Percentiles rank a stretch among this genome's conserved stretches.
phyloP scores from a whole-genome alignment of 2,329 filamentous ascomycete genomes.

The Scytalidium sp. region DNA sequence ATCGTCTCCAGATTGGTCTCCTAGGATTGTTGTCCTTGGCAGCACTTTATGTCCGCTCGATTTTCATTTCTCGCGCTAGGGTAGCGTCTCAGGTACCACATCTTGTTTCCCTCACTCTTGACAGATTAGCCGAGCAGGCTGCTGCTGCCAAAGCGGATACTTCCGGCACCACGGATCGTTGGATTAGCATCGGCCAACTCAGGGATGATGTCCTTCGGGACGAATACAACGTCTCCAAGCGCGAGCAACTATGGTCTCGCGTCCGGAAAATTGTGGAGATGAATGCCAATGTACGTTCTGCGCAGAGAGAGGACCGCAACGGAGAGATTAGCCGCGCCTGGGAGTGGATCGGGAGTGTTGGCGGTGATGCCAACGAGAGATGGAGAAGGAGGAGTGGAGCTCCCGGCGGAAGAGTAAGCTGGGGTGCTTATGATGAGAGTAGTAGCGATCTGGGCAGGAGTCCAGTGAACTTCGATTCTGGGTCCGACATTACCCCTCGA shows the following conservation, averaged over 20 bases:
- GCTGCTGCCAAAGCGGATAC: constrained; percentile 67
- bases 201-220: constrained; percentile 85
- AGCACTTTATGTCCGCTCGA: constrained; percentile 60
- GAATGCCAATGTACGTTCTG: constrained; percentile 85
- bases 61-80: constrained; percentile 59
- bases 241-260: constrained; percentile 79
- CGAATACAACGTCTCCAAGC: constrained; percentile 71
- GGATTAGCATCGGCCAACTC: constrained; percentile 83
- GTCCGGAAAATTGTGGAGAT: constrained; percentile 85
- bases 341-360: constrained; percentile 60
- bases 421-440: constrained; percentile 22
- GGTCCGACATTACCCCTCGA: constrained; percentile 16
- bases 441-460: constrained; percentile 21
- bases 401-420: constrained; percentile 25
- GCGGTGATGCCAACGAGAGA: constrained; percentile 31
- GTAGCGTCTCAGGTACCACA: constrained; percentile 69
- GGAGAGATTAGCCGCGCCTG: constrained; percentile 65
- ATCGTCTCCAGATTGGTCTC: constrained; percentile 81
- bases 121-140: constrained; percentile 79
- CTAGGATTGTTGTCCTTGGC: constrained; percentile 48
- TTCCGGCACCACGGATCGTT: constrained; percentile 66
- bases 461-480: constrained; percentile 15
- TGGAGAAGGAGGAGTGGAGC: constrained; percentile 46
- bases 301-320: constrained; percentile 64
- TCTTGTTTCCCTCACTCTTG: constrained; percentile 80